Evolutionary conservation across 306 rosid genomes (phyloP).

Genomic region (Sechiopsis laciniata): DNA sequence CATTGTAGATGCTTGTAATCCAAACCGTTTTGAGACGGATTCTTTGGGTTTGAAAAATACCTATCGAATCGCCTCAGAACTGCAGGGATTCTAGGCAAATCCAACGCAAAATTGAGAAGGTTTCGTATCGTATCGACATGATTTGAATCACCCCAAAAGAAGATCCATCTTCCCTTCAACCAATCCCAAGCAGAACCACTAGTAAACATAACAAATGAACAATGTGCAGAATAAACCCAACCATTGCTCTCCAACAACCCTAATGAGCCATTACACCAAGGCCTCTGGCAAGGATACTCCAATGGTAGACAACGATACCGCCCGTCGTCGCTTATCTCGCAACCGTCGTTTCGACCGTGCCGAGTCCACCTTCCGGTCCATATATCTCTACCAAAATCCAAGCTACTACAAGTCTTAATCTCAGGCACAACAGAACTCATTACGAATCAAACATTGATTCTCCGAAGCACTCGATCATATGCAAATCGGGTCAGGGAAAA

Average conservation of each 20-base stretch:
- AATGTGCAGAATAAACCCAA: slow-evolving; percentile 91
- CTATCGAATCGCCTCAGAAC: slow-evolving; percentile 76
- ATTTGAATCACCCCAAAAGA: slow-evolving; percentile 96
- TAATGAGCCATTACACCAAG: slow-evolving; percentile 83
- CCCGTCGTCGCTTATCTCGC: slow-evolving; percentile 61
- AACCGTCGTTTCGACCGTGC: slow-evolving; percentile 58
- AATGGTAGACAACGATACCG: slow-evolving; percentile 58
- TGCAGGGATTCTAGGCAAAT: slow-evolving; percentile 51
- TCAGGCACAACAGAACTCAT: slow-evolving; percentile 40
- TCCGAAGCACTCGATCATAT: slow-evolving; percentile 43
- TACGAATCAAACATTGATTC: slow-evolving; percentile 44
- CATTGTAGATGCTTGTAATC: slow-evolving; percentile 85
- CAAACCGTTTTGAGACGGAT: slow-evolving; percentile 64
- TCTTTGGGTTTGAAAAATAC: slow-evolving; percentile 65
- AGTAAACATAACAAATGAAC: slow-evolving; percentile 57
- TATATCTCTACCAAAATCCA: slow-evolving; percentile 57
- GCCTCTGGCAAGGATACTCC: slow-evolving; percentile 56
- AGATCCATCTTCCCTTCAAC: slow-evolving; percentile 66
- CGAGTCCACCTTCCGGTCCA: slow-evolving; percentile 96
- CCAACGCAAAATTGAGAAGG: slow-evolving; percentile 64
- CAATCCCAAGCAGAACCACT: slow-evolving; percentile 79
- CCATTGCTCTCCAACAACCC: slow-evolving; percentile 85
- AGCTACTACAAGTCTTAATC: slow-evolving; percentile 41
- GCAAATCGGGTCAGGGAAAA: slow-evolving; percentile 57
- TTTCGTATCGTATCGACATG: slow-evolving; percentile 84